Evolutionary conservation across 148 eudicot species (phyloP), one percentile per base, ranked within the genome.

Genomic region (Rhododendron ferrugineum): DNA sequence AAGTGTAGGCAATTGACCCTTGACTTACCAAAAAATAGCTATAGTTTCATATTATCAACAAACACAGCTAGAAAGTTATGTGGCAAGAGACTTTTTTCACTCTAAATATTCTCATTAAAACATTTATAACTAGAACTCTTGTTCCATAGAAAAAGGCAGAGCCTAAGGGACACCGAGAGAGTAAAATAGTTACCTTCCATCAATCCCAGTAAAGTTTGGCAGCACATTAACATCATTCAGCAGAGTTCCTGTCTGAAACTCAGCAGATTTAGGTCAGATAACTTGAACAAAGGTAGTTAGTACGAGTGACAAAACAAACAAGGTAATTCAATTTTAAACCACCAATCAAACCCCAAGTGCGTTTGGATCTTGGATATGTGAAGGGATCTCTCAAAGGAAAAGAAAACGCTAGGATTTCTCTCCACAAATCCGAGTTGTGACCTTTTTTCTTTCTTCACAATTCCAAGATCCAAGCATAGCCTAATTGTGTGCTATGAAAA

Each of bases 211-310:
- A 84, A 87, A 87, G 20, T 54, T 87, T 23, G 87, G 56, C 73
- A 89, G 81, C 70, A 84, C 74, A 68, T 83, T 88, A 36, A 58
- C 66, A 58, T 83, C 90, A 75, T 86, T 90, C 85, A 91, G 85
- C 87, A 93, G 58, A 64, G 88, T 80, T 85, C 89, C 92, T 34
- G 91, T 83, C 94, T 91, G 91, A 64, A 78, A 80, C 20, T 78
- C 46, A 47, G 6, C 60, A 60, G 13, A 78, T 77, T 23, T 74
- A 54, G 34, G 60, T 13, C 34, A 32, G 30, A 23, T 60, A 68
- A 18, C 54, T 23, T 36, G n/a, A 22, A 79, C 32, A 70, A 77
- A 30, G 10, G 15, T 16, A 42, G 85, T 22, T 2, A 26, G 34
- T 22, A 64, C 32, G 1, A 66, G 49, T 36, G 70, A 40, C 7